Base-by-base conservation (phyloP, 352 stramenopile species). In the Poterioochromonas sp. region DNA sequence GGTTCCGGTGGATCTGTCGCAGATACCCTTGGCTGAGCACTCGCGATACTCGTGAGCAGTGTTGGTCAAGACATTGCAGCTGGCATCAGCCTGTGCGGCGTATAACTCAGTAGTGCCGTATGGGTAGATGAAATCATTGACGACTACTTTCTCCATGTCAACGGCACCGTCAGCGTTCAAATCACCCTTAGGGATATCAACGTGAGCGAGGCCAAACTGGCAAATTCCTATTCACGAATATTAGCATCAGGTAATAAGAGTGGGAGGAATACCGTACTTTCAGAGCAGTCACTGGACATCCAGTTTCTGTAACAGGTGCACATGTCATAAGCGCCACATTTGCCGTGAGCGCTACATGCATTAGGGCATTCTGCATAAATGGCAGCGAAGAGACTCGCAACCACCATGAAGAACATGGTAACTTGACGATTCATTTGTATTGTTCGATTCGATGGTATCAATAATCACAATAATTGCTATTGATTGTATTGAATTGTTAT, bases 11-110 rank as follows among this genome's bases (percentile, higher is more conserved):
- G 60, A 70, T 62, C 91, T 88, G 81, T 97, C 91, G 76, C 91
- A 96, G 68, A 96, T 81, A 32, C 92, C 92, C 79, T 95, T 94
- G 86, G 95, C 96, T 53, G 88, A 93, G 83, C 92, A 97, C 80
- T 97, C 91, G 83, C 90, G 88, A 82, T 96, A 96, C 81, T 92
- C 93, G 80, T 96, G 91, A 11, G 88, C 92, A 44, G 83, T 86
- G 47, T 89, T 76, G 44, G 54, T 68, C 35, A 88, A 40, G 39
- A 80, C 68, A 79, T 76, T 83, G 22, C 81, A 80, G 65, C 69
- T 65, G 77, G 82, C 32, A 79, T 81, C 58, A 15, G 51, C 18
- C 70, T 77, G 84, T 8, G 77, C 78, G 62, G 81, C 80, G 68
- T 80, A 84, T 26, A 79, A 73, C 60, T 84, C 81, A 32, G 73